Evolutionary conservation across 495 filamentous ascomycete species (phyloP).

Genomic region (Podospora appendiculata): DNA sequence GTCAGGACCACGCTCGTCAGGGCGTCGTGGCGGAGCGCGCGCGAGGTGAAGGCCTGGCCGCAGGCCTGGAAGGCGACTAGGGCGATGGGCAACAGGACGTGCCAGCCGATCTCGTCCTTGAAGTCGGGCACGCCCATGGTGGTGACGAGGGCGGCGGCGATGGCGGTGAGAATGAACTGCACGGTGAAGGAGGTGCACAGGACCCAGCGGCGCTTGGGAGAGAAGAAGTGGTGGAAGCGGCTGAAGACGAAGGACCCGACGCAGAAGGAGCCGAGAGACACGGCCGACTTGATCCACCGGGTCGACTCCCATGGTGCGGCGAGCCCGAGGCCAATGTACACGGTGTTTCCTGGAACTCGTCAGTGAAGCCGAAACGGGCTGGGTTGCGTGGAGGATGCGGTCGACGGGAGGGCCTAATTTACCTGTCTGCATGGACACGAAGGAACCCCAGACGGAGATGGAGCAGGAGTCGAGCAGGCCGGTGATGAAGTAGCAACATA

Average conservation of each 20-base stretch:
- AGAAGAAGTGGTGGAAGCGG: conserved; percentile 51
- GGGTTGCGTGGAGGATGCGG: background rate
- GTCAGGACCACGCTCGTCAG: conserved; percentile 66
- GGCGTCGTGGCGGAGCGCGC: conserved; percentile 52
- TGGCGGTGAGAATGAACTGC: conserved; percentile 45
- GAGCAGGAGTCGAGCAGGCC: conserved; percentile 66
- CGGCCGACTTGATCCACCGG: conserved; percentile 58
- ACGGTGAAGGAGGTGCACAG: conserved; percentile 51
- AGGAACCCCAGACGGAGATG: conserved; percentile 66
- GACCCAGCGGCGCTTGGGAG: conserved; percentile 51
- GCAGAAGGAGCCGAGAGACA: conserved; percentile 59
- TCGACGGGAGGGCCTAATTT: too few relatives aligned
- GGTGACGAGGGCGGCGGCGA: conserved; percentile 53
- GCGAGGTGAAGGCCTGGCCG: conserved; percentile 61
- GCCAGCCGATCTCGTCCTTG: conserved; percentile 45
- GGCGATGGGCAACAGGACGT: conserved; percentile 51
- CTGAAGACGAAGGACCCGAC: conserved; percentile 58
- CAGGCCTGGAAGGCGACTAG: conserved; percentile 63
- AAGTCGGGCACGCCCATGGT: conserved; percentile 18
- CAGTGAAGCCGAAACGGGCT: background rate
- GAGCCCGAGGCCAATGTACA: conserved; percentile 64
- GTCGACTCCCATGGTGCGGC: conserved; percentile 42
- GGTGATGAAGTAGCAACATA: conserved; percentile 64
- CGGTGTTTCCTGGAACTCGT: conserved; percentile 48
- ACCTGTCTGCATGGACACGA: conserved; percentile 76